A percentile compares a stretch with the other conserved stretches of the same genome.
Conservation (phyloP, 2,329 filamentous ascomycete species). For the Beauveria bassiana region DNA sequence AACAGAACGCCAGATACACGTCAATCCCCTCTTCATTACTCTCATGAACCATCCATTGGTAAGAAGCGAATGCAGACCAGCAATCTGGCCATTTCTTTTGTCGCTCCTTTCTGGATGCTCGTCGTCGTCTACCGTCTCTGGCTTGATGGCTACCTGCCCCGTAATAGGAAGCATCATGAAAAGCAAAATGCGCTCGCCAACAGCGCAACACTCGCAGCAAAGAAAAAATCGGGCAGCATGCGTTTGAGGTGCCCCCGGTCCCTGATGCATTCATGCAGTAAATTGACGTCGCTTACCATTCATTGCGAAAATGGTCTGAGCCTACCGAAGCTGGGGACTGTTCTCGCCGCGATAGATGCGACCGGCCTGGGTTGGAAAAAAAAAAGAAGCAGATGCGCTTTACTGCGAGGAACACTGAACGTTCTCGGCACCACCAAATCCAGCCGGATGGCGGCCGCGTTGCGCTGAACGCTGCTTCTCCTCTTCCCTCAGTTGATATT, state of each 20-base stretch:
- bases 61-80: not conserved
- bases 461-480: too few relatives aligned
- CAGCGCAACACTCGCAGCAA: not conserved
- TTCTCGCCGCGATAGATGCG: not conserved
- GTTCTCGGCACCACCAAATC: conserved; percentile 58
- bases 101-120: not conserved
- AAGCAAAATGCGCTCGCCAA: not conserved
- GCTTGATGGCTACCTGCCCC: not conserved
- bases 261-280: too few relatives aligned
- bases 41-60: not conserved
- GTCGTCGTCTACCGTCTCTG: not conserved
- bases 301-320: not conserved
- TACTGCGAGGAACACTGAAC: conserved; percentile 88
- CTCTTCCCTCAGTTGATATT: conserved; percentile 59
- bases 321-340: not conserved
- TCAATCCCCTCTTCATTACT: not conserved
- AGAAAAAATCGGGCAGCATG: not conserved
- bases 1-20: conserved; percentile 9
- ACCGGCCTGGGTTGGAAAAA: not conserved
- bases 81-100: not conserved
- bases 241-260: not conserved
- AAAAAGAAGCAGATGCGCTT: conserved; percentile 20
- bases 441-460: not conserved
- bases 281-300: too few relatives aligned
- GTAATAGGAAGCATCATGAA: not conserved